Evolutionary conservation across 2,329 filamentous ascomycete genomes (phyloP).

Genomic region (Hirsutella rhossiliensis): DNA sequence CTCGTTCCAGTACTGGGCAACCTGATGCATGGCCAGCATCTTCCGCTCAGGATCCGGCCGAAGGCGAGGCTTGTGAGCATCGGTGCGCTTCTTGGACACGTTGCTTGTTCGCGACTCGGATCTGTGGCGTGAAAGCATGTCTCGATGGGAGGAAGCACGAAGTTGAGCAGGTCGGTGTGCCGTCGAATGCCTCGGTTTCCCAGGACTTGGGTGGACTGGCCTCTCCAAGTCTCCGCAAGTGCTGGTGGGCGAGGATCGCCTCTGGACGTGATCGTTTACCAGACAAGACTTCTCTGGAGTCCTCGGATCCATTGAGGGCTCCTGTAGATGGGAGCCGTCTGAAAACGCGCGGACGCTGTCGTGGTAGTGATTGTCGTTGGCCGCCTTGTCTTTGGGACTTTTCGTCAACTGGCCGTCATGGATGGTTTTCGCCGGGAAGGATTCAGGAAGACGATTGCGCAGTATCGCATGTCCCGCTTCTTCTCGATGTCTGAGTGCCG

Average conservation of each 20-base stretch:
- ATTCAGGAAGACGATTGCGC: neutral
- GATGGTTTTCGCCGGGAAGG: neutral
- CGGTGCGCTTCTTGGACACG: slow-evolving; percentile 17
- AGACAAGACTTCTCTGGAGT: neutral
- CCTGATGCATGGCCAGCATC: slow-evolving; percentile 16
- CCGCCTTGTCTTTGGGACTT: neutral
- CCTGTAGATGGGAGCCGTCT: neutral
- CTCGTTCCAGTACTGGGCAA: slow-evolving; percentile 21
- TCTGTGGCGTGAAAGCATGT: slow-evolving; percentile 4
- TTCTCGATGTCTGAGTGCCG: neutral
- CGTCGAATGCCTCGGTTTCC: neutral
- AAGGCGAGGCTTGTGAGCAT: slow-evolving; percentile 5
- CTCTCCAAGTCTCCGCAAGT: slow-evolving; percentile 20
- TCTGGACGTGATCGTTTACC: neutral
- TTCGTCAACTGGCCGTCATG: neutral
- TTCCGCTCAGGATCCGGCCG: slow-evolving; percentile 12
- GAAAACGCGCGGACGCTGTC: neutral
- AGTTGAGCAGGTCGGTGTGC: neutral
- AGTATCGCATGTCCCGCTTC: neutral
- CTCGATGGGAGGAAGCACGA: neutral
- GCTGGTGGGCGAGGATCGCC: slow-evolving; percentile 9
- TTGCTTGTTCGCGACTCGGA: slow-evolving; percentile 19
- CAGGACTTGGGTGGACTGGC: slow-evolving; percentile 12
- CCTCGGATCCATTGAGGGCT: neutral
- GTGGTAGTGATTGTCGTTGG: neutral